Percentiles rank a stretch among this genome's conserved stretches.
These are phyloP conservation scores for Macrophomina pseudophaseolina DNA, from an alignment of 2,329 filamentous ascomycete species.

Conservation along the genomic window DNA sequence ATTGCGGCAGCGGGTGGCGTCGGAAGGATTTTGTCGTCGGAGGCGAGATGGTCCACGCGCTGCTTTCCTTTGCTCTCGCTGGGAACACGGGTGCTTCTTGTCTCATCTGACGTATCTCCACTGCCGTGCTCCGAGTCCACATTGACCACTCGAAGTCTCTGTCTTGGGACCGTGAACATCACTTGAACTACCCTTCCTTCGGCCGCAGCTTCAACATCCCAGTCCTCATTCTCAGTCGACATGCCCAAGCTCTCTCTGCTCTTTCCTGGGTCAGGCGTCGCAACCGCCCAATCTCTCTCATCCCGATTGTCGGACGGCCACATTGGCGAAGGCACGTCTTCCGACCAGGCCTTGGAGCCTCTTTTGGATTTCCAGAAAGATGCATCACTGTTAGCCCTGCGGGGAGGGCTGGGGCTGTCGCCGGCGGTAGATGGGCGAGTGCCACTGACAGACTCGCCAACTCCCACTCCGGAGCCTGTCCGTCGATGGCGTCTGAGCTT, in stretches of 20 bases:
- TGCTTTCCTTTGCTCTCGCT: slow-evolving; percentile 18
- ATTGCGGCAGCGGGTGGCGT: background rate
- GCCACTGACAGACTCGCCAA: slow-evolving; percentile 4
- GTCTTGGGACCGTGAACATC: slow-evolving; percentile 93
- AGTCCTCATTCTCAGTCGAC: slow-evolving; percentile 45
- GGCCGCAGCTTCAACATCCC: slow-evolving; percentile 57
- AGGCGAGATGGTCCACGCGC: background rate
- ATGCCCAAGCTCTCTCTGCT: slow-evolving; percentile 30
- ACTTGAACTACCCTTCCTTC: slow-evolving; percentile 56
- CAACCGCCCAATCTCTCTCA: slow-evolving; percentile 43
- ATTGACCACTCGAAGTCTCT: slow-evolving; percentile 88
- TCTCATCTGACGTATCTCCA: slow-evolving; percentile 12
- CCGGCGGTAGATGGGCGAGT: slow-evolving; percentile 7
- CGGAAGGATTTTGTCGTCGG: background rate
- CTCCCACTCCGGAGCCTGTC: slow-evolving; percentile 11
- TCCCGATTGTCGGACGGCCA: slow-evolving; percentile 40
- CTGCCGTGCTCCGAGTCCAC: slow-evolving; percentile 13
- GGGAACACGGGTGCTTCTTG: background rate
- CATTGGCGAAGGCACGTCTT: slow-evolving; percentile 47
- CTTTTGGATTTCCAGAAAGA: slow-evolving; percentile 48
- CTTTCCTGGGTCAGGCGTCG: slow-evolving; percentile 13
- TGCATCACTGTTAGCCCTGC: slow-evolving; percentile 52
- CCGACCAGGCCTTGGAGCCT: slow-evolving; percentile 49
- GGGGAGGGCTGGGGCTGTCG: slow-evolving; percentile 33
- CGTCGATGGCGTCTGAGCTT: slow-evolving; percentile 18